A percentile compares a stretch with the other conserved stretches of the same genome.
phyloP scores from a whole-genome alignment of 805 yeast species.

The Debaryomyces prosopidis region DNA sequence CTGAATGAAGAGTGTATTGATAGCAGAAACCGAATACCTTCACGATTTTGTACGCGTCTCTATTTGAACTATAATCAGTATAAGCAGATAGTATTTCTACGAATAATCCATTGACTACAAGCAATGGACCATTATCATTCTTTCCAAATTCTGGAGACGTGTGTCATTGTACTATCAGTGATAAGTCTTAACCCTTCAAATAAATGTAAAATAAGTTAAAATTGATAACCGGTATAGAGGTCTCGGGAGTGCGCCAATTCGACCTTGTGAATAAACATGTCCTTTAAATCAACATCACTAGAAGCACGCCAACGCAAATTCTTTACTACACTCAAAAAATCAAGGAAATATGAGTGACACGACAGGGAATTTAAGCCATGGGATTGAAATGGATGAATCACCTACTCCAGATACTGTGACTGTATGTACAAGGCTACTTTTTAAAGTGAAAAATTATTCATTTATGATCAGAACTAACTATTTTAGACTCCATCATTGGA shows the following conservation, averaged over 20 bases:
- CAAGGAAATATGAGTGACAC: conserved; percentile 2
- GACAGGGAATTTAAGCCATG: conserved; percentile 3
- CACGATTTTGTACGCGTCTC: too few relatives aligned
- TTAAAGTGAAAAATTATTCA: not conserved
- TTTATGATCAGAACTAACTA: conserved; percentile 3
- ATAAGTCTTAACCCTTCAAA: too few relatives aligned
- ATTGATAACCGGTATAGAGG: not conserved
- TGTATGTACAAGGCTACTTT: conserved; percentile 23
- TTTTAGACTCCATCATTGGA: conserved; percentile 4
- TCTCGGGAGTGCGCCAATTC: not conserved
- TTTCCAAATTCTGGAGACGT: too few relatives aligned
- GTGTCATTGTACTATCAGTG: too few relatives aligned
- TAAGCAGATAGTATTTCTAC: too few relatives aligned
- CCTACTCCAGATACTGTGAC: not conserved
- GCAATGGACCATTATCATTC: too few relatives aligned
- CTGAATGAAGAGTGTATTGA: too few relatives aligned
- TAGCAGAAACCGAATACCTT: too few relatives aligned
- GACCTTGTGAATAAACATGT: not conserved
- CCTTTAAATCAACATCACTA: not conserved
- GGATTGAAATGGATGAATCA: not conserved
- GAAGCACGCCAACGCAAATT: not conserved
- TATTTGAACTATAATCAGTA: too few relatives aligned
- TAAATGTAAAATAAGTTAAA: too few relatives aligned
- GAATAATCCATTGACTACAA: too few relatives aligned
- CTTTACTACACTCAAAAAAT: too few relatives aligned